These are phyloP conservation scores for Lippia alba DNA, from an alignment of 305 asterid genomes.

Conservation along the genomic window DNA sequence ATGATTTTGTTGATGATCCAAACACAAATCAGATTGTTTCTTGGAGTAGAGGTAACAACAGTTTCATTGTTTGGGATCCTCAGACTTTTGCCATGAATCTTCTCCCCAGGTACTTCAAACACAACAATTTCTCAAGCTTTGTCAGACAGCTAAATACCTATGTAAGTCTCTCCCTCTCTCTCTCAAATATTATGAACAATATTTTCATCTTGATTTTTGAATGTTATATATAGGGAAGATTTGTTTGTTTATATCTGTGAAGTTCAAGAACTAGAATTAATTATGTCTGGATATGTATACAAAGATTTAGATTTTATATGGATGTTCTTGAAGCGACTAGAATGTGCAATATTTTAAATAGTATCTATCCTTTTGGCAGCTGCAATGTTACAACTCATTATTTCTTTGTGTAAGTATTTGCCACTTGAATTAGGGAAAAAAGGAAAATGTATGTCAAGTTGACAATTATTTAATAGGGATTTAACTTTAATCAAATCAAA, in stretches of 20 bases:
- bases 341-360: background rate
- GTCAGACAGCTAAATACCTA: conserved; percentile 84
- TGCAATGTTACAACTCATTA: background rate
- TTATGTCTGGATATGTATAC: conserved; percentile 24
- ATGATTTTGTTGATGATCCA: conserved; percentile 75
- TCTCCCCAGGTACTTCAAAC: conserved; percentile 85
- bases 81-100: conserved; percentile 58
- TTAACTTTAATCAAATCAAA: conserved; percentile 22
- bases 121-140: conserved; percentile 81
- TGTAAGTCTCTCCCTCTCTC: conserved; percentile 44
- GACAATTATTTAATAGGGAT: conserved; percentile 25
- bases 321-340: conserved; percentile 34
- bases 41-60: conserved; percentile 76
- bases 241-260: background rate
- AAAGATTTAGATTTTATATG: background rate
- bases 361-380: background rate
- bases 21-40: conserved; percentile 54
- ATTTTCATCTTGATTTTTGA: background rate
- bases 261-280: background rate
- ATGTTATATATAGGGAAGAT: background rate
- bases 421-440: background rate
- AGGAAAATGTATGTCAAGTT: conserved; percentile 33
- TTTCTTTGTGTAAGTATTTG: background rate
- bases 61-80: conserved; percentile 82
- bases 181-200: conserved; percentile 4